Base-by-base conservation (phyloP, 2,329 filamentous ascomycete species). In the Dactylellina sp. region DNA sequence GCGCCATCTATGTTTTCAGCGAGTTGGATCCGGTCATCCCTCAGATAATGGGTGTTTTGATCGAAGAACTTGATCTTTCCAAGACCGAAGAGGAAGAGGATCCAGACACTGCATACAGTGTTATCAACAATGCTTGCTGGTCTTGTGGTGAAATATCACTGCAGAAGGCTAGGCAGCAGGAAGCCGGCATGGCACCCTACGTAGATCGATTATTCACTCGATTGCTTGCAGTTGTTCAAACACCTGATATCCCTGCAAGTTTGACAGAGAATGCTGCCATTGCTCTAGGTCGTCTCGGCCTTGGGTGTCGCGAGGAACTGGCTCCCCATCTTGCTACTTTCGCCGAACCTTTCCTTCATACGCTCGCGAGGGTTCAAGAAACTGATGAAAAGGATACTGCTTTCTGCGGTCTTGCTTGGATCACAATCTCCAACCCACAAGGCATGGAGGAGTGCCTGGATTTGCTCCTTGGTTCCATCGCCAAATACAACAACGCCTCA, bases 91-190 rank as follows among this genome's bases (percentile, higher is more conserved):
- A 85, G 63, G 90, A 93, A 74, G 92, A 96, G 77, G 91, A 93
- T 74, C 88, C 92, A 50, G 92, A 96, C 76, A 90, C 88, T 16
- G 89, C 89, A 12, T 97, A 97, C 81, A 92, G 93, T 72, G 93
- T 98, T 28, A 89, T 98, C 71, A 99, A 98, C 85, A 99, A 99
- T 80, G 94, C 95, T 20, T 98, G 94, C 83, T 99, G 95, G 95
- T 96, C 93, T 5, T 89, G 89, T 22, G 95, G 95, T 44, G 95
- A 99, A 83, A 95, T 98, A 75, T 88, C 93, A 14, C 89, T 97
- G 81, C 89, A 92, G 75, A 86, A 91, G 80, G 87, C 89, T 77
- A 88, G 89, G 75, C 61, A 56, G 5, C 39, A 46, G 3, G 77
- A 52, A 40, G 28, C 74, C 35, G 88, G 86, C 61, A 91, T 97